These are phyloP conservation scores for Mortierella sp. DNA, from an alignment of 371 early-diverging fungal genomes.

Conservation along the genomic window DNA sequence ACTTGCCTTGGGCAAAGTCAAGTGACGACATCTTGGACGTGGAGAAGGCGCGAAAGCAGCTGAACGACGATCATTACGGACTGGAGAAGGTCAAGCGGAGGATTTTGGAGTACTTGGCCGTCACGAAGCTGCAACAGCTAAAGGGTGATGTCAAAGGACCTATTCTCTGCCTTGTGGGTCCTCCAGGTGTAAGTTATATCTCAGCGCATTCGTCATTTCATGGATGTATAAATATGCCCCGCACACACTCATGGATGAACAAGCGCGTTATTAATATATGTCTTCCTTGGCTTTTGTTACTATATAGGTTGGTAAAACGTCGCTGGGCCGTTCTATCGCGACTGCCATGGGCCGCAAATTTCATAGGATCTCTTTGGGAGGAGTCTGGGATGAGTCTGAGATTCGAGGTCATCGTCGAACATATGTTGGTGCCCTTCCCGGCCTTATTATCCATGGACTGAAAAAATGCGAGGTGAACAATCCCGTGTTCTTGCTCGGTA, in stretches of 20 bases:
- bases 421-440: conserved; percentile 91
- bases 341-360: conserved; percentile 84
- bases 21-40: conserved; percentile 78
- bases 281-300: not conserved
- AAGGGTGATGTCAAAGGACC: conserved; percentile 84
- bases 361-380: conserved; percentile 87
- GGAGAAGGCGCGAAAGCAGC: conserved; percentile 67
- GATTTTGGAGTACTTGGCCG: conserved; percentile 86
- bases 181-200: conserved; percentile 57
- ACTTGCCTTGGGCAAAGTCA: conserved; percentile 81
- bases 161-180: conserved; percentile 88
- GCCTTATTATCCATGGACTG: conserved; percentile 84
- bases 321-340: conserved; percentile 84
- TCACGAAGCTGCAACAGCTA: conserved; percentile 72
- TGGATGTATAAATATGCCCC: no score
- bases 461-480: conserved; percentile 79
- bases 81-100: conserved; percentile 86
- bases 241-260: no score
- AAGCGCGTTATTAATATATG: no score
- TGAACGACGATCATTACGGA: conserved; percentile 88
- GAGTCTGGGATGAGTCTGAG: conserved; percentile 91
- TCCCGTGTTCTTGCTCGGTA: conserved; percentile 81
- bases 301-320: conserved; percentile 82
- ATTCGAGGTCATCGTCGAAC: conserved; percentile 92
- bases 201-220: not conserved